These are phyloP conservation scores for Polytrichum formosum DNA, from an alignment of 225 moss, liverwort and hornwort species.

Conservation along the genomic window DNA sequence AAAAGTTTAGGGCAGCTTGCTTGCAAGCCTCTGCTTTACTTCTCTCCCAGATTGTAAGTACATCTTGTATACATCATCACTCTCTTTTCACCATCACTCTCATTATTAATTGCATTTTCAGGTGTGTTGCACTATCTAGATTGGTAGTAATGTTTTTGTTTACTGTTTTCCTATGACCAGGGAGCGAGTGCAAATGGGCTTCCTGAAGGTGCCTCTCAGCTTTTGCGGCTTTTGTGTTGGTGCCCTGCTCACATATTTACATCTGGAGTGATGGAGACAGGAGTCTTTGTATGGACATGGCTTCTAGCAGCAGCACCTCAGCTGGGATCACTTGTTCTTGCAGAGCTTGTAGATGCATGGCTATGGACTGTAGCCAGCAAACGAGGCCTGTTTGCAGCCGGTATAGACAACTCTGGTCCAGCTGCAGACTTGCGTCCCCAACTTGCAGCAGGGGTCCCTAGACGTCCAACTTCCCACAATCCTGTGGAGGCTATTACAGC, in stretches of 20 bases:
- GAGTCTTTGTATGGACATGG: conserved; percentile 91
- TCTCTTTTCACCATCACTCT: too few relatives aligned
- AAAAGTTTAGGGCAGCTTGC: conserved; percentile 75
- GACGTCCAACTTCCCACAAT: conserved; percentile 37
- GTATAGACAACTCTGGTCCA: conserved; percentile 64
- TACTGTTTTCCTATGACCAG: conserved; percentile 23
- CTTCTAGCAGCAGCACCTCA: conserved; percentile 79
- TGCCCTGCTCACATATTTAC: conserved; percentile 88
- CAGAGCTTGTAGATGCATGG: conserved; percentile 94
- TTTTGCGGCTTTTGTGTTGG: conserved; percentile 85
- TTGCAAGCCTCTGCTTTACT: conserved; percentile 79
- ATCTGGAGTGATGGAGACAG: conserved; percentile 78
- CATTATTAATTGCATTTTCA: too few relatives aligned
- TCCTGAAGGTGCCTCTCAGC: conserved; percentile 59
- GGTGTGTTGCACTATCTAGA: too few relatives aligned
- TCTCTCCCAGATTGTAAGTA: conserved; percentile 61
- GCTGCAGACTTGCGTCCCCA: conserved; percentile 64
- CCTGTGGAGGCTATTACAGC: conserved; percentile 69
- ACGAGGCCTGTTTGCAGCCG: conserved; percentile 68
- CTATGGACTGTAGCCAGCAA: conserved; percentile 74
- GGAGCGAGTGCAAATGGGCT: conserved; percentile 36
- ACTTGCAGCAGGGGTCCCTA: conserved; percentile 59
- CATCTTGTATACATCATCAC: neutral
- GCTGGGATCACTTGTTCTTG: conserved; percentile 65
- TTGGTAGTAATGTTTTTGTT: too few relatives aligned